A percentile compares a stretch with the other conserved stretches of the same genome.
Conservation (phyloP, 139 green algal species). For the Mesotaenium endlicherianum region DNA sequence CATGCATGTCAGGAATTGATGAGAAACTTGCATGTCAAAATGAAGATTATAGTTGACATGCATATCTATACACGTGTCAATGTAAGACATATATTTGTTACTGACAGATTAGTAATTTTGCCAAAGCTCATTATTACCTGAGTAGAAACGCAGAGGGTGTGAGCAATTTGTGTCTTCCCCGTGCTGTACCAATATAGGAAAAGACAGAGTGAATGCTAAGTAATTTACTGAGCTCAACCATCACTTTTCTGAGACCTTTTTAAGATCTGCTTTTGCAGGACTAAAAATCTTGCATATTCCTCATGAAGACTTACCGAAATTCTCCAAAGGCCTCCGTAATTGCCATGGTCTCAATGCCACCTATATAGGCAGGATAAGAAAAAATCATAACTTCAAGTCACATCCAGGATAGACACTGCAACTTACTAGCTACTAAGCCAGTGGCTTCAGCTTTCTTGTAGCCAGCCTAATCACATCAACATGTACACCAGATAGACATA, state of each 20-base stretch:
- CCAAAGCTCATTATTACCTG: slow-evolving; percentile 7
- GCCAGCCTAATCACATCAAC: background rate
- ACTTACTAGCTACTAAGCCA: background rate
- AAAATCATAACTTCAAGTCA: background rate
- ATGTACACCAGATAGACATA: slow-evolving; percentile 2
- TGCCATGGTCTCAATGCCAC: slow-evolving; percentile 49
- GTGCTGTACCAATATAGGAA: slow-evolving; percentile 31
- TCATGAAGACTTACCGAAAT: slow-evolving; percentile 33
- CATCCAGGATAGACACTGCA: background rate
- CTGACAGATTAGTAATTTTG: background rate
- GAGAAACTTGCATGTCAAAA: too few relatives aligned
- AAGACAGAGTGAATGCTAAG: slow-evolving; percentile 9
- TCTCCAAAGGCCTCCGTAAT: slow-evolving; percentile 52
- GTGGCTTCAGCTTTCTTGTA: background rate
- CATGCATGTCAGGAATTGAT: background rate
- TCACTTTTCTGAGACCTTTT: background rate
- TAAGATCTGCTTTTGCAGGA: slow-evolving; percentile 3
- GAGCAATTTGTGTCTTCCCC: slow-evolving; percentile 48
- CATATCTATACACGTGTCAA: background rate
- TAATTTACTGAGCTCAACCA: background rate
- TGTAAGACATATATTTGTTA: background rate
- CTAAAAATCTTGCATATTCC: background rate
- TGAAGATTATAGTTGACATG: too few relatives aligned
- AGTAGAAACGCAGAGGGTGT: slow-evolving; percentile 47
- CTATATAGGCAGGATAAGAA: slow-evolving; percentile 1